A percentile compares a stretch with the other conserved stretches of the same genome.
These are phyloP conservation scores for Ligustrum vulgare DNA, from an alignment of 257 asterid species.

Conservation along the genomic window DNA sequence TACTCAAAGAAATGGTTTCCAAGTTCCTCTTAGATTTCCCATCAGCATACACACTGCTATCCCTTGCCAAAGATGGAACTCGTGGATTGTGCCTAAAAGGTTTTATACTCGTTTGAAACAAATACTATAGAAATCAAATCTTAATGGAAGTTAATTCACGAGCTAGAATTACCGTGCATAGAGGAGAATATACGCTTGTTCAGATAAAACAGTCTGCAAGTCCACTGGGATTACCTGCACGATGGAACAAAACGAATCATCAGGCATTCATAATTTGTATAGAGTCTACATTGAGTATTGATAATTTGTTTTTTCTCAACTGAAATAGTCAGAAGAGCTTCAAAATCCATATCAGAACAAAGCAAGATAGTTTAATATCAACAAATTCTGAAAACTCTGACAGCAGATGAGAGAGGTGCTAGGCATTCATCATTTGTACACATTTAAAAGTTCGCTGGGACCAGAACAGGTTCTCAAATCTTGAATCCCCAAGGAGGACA, in stretches of 20 bases:
- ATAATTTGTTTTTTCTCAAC: background rate
- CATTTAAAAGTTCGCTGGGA: background rate
- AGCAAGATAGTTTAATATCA: background rate
- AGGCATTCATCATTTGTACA: background rate
- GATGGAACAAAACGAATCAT: conserved; percentile 3
- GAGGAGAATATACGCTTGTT: conserved; percentile 47
- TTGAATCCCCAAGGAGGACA: background rate
- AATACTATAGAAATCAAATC: background rate
- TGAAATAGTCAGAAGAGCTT: background rate
- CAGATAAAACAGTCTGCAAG: conserved; percentile 40
- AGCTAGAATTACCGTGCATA: conserved; percentile 37
- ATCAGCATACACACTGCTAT: conserved; percentile 15
- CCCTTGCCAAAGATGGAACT: conserved; percentile 17
- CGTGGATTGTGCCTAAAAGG: conserved; percentile 34
- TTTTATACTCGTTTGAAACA: background rate
- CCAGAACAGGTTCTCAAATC: background rate
- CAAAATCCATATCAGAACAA: background rate
- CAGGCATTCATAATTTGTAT: background rate
- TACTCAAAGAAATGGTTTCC: conserved; percentile 23
- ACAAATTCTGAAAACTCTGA: no score
- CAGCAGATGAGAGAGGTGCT: background rate
- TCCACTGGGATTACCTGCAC: conserved; percentile 40
- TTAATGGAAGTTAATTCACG: background rate
- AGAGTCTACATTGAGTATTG: background rate
- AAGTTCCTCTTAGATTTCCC: conserved; percentile 21